Conservation (phyloP, 345 rosid species). For the Iberis pinnata region DNA sequence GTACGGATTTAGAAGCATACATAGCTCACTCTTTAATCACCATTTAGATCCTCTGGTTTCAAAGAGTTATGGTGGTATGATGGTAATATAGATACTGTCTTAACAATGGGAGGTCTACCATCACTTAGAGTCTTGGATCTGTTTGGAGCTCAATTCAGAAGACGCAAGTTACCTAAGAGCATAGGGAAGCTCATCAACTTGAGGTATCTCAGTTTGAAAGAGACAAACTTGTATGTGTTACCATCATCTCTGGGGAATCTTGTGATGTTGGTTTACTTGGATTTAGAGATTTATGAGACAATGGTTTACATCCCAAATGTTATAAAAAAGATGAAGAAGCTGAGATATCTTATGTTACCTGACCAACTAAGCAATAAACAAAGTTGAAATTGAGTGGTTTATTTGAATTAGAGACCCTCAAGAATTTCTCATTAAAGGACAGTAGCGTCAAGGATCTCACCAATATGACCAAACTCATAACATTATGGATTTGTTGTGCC, state of each 20-base stretch:
- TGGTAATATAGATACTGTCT: no score
- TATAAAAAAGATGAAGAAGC: constrained; percentile 14
- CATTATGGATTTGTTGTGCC: constrained; percentile 11
- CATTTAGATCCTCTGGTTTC: no score
- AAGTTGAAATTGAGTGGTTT: constrained; percentile 12
- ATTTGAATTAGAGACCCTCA: constrained; percentile 19
- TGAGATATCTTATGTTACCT: constrained; percentile 25
- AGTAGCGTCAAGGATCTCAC: constrained; percentile 11
- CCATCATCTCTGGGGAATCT: constrained; percentile 26
- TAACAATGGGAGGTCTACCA: constrained; percentile 12
- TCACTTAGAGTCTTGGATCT: constrained; percentile 36
- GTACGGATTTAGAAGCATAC: no score
- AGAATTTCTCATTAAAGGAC: constrained; percentile 11
- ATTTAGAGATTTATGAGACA: constrained; percentile 15
- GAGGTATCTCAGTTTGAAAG: constrained; percentile 23
- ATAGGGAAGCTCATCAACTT: constrained; percentile 36
- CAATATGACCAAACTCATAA: constrained; percentile 20
- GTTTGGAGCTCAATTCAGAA: constrained; percentile 14
- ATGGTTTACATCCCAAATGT: constrained; percentile 25
- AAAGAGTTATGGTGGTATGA: no score
- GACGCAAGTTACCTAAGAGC: constrained; percentile 24
- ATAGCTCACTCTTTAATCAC: no score
- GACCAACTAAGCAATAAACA: constrained; percentile 5
- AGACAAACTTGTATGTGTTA: constrained; percentile 11
- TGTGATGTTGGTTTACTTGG: constrained; percentile 12